Percentiles rank a stretch among this genome's conserved stretches.
Conservation (phyloP, 139 green algal species). For the Chloropicon primus region DNA sequence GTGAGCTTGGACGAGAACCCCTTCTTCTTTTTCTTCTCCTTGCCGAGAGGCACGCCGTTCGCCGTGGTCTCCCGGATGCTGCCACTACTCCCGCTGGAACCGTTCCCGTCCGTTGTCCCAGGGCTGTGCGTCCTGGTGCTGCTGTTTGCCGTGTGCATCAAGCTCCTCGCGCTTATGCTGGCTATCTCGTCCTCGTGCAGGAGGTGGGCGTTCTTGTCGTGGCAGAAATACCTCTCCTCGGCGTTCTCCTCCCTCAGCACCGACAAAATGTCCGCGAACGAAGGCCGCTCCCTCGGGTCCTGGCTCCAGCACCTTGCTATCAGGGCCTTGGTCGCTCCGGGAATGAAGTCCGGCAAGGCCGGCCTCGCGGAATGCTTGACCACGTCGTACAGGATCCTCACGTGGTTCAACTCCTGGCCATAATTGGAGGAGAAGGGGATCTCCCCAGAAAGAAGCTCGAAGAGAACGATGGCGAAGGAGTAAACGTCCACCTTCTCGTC, state of each 20-base stretch:
- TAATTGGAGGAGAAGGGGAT: conserved; percentile 27
- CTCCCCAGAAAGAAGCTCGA: conserved; percentile 48
- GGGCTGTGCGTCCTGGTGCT: no score
- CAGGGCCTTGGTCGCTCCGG: background rate
- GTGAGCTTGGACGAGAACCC: background rate
- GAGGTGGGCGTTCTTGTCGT: background rate
- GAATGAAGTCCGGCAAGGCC: background rate
- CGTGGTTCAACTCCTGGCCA: background rate
- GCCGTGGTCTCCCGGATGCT: background rate
- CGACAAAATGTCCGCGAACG: background rate
- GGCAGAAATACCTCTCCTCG: background rate
- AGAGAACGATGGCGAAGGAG: conserved; percentile 58
- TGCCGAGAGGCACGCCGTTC: no score
- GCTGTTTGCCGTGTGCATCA: no score
- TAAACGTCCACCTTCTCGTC: conserved; percentile 68
- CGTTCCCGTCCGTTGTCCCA: no score
- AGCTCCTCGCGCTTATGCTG: background rate
- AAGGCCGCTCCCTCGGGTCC: background rate
- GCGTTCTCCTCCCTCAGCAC: background rate
- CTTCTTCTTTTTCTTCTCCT: no score
- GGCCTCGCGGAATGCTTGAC: background rate
- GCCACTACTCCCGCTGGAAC: background rate
- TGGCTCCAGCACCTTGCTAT: background rate
- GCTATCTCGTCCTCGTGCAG: background rate
- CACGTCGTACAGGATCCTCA: background rate